A percentile compares a stretch with the other conserved stretches of the same genome.
phyloP scores from a whole-genome alignment of 1,139 yeast genomes.

The Schwanniomyces etchellsii region DNA sequence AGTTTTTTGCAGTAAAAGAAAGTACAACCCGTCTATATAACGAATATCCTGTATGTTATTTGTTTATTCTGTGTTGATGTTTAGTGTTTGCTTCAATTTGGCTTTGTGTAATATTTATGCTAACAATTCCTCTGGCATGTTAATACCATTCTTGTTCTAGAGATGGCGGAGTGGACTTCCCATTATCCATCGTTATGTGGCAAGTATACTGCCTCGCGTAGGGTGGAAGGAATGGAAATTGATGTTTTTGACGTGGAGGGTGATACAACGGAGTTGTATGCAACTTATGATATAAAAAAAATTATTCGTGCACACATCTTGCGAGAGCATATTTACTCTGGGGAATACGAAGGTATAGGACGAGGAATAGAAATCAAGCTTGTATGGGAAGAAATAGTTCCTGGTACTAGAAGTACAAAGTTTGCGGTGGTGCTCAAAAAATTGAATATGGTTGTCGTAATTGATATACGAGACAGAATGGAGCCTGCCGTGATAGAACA shows the following conservation, averaged over 20 bases:
- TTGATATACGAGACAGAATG: slow-evolving; percentile 15
- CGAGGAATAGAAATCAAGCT: no score
- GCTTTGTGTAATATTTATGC: slow-evolving; percentile 6
- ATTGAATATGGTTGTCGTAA: slow-evolving; percentile 17
- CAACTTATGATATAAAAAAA: slow-evolving; percentile 9
- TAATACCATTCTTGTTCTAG: no score
- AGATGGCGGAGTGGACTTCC: no score
- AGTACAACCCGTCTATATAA: slow-evolving; percentile 2
- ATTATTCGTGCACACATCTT: slow-evolving; percentile 3
- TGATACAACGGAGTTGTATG: slow-evolving; percentile 3
- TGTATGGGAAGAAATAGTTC: slow-evolving; percentile 26
- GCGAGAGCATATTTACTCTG: no score
- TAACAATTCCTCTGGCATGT: no score
- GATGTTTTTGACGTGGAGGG: not conserved
- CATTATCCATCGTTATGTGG: slow-evolving; percentile 13
- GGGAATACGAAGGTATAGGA: slow-evolving; percentile 1
- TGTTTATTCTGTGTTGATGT: slow-evolving; percentile 9
- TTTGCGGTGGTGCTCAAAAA: slow-evolving; percentile 21
- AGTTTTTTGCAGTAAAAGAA: not conserved
- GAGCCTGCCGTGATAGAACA: slow-evolving; percentile 29
- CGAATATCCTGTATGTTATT: slow-evolving; percentile 10
- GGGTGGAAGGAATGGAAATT: slow-evolving; percentile 1
- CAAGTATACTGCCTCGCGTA: slow-evolving; percentile 9
- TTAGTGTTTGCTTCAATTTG: slow-evolving; percentile 5
- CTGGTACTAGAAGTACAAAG: slow-evolving; percentile 14